A percentile compares a stretch with the other conserved stretches of the same genome.
phyloP scores from a whole-genome alignment of 148 eudicot species.

The Pouteria glomerata region DNA sequence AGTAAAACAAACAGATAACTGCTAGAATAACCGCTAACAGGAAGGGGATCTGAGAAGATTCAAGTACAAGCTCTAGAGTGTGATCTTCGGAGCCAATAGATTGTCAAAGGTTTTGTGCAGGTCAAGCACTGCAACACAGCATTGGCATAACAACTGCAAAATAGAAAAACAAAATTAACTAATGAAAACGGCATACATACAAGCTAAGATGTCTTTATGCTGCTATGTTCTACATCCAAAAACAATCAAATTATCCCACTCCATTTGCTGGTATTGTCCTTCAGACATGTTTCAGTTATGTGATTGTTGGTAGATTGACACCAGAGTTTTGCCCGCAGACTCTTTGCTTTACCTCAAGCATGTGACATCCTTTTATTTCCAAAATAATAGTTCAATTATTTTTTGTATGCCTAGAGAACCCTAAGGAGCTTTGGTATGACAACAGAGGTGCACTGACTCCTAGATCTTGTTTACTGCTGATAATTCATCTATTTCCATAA shows the following conservation, averaged over 20 bases:
- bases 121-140: constrained; percentile 93
- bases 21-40: constrained; percentile 7
- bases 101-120: constrained; percentile 84
- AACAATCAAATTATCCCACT: not conserved
- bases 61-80: constrained; percentile 80
- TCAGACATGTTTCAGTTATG: not conserved
- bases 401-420: not conserved
- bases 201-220: not conserved
- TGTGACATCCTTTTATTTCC: not conserved
- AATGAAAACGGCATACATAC: constrained; percentile 6
- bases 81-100: constrained; percentile 64
- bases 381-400: not conserved
- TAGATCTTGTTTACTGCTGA: not conserved
- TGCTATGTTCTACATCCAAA: not conserved
- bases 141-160: constrained; percentile 95
- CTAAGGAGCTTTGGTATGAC: not conserved
- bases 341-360: not conserved
- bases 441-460: not conserved
- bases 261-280: not conserved
- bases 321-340: not conserved
- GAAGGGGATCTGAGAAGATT: constrained; percentile 14
- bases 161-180: constrained; percentile 14
- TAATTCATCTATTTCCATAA: not conserved
- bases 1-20: constrained; percentile 5
- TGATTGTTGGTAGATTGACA: not conserved